phyloP scores from a whole-genome alignment of 441 rosid genomes.

The Gossypium schwendimanii region DNA sequence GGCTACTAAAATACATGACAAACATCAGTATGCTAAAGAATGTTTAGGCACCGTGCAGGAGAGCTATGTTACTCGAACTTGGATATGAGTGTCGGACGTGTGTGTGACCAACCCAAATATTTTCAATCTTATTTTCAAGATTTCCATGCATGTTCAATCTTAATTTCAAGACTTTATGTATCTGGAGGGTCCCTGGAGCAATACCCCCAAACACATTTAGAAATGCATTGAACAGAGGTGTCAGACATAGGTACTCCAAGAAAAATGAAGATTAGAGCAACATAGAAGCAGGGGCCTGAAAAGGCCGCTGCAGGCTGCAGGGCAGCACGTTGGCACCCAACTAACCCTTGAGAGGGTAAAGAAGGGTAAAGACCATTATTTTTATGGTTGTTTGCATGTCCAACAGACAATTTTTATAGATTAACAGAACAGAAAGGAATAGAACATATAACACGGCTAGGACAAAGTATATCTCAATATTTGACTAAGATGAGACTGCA shows the following conservation, averaged over 20 bases:
- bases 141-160: too few species aligned
- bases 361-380: neutral
- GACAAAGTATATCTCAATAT: neutral
- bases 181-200: too few species aligned
- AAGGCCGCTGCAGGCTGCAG: neutral
- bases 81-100: too few species aligned
- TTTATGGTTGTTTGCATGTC: slow-evolving; percentile 2
- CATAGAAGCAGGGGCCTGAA: neutral
- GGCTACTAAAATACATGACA: neutral
- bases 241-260: too few species aligned
- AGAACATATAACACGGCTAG: neutral
- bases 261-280: too few species aligned
- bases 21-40: neutral
- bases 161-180: too few species aligned
- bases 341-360: neutral
- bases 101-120: too few species aligned
- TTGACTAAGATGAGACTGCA: neutral
- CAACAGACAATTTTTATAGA: neutral
- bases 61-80: too few species aligned
- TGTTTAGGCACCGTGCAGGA: neutral
- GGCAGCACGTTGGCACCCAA: neutral
- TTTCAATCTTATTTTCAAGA: too few species aligned
- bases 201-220: too few species aligned
- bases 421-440: neutral
- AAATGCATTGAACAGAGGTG: too few species aligned